phyloP scores from a whole-genome alignment of 352 stramenopile genomes.

The Phytophthora tubulina region DNA sequence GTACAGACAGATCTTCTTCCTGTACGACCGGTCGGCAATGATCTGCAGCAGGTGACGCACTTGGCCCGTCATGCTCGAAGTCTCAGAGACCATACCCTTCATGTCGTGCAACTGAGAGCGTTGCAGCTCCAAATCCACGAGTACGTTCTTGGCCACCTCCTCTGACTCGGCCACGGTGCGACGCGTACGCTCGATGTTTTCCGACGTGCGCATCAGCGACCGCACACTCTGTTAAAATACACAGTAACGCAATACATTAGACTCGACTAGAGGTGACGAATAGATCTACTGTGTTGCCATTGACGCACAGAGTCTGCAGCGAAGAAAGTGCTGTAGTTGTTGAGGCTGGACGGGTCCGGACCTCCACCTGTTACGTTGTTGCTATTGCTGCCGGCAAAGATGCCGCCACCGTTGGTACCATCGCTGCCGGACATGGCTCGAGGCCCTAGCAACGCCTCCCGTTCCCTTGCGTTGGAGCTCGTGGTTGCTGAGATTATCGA shows the following conservation, averaged over 20 bases:
- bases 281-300: not conserved
- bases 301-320: constrained; percentile 56
- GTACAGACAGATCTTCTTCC: constrained; percentile 78
- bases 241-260: not conserved
- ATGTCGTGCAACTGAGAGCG: constrained; percentile 83
- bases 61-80: constrained; percentile 69
- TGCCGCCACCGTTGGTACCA: constrained; percentile 33
- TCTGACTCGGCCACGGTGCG: constrained; percentile 73
- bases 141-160: constrained; percentile 70
- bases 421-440: constrained; percentile 50
- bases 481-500: constrained; percentile 27
- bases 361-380: constrained; percentile 41
- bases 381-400: constrained; percentile 40
- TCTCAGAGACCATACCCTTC: constrained; percentile 84
- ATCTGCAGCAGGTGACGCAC: constrained; percentile 72
- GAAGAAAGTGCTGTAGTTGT: constrained; percentile 85
- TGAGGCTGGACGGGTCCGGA: constrained; percentile 41
- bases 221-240: constrained; percentile 59
- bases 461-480: constrained; percentile 21
- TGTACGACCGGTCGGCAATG: constrained; percentile 76
- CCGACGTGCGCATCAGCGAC: constrained; percentile 70
- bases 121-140: constrained; percentile 85
- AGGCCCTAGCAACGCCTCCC: constrained; percentile 12
- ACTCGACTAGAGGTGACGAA: not conserved
- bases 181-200: constrained; percentile 80